phyloP scores from a whole-genome alignment of 1,284 basidiomycete genomes.

The Tilletia walkeri region DNA sequence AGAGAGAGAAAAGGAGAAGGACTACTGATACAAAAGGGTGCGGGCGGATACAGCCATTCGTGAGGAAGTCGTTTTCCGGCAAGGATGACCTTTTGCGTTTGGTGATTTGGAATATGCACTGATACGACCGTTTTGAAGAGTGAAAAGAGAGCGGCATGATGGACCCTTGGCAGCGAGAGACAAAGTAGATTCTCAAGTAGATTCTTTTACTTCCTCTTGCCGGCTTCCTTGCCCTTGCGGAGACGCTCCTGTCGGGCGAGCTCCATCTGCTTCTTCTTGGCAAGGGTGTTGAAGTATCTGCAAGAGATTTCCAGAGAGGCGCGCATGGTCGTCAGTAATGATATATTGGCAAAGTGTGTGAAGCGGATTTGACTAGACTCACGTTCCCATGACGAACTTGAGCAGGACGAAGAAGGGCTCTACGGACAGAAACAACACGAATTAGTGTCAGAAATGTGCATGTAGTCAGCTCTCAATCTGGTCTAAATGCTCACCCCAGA shows the following conservation, averaged over 20 bases:
- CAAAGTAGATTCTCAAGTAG: background rate
- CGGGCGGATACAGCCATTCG: too few relatives aligned
- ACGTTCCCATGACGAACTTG: conserved; percentile 13
- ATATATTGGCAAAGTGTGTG: background rate
- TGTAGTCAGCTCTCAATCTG: too few relatives aligned
- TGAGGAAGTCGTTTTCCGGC: too few relatives aligned
- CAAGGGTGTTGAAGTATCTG: conserved; percentile 13
- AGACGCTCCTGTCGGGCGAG: conserved; percentile 12
- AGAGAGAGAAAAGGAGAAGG: too few relatives aligned
- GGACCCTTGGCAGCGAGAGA: background rate
- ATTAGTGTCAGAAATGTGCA: background rate
- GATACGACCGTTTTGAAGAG: too few relatives aligned
- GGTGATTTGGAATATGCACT: too few relatives aligned
- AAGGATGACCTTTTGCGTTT: too few relatives aligned
- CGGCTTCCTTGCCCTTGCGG: conserved; percentile 15
- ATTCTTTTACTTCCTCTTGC: conserved; percentile 1
- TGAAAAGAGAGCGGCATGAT: too few relatives aligned
- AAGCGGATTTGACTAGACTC: background rate
- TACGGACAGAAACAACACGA: background rate
- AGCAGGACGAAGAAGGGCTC: conserved; percentile 13
- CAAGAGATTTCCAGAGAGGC: background rate
- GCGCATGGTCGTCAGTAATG: background rate
- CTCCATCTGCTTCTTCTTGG: conserved; percentile 16
- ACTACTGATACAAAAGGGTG: too few relatives aligned
- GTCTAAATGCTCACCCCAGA: conserved; percentile 42